Evolutionary conservation across 2,329 filamentous ascomycete genomes (phyloP).

Genomic region (Pseudogymnoascus sp.): DNA sequence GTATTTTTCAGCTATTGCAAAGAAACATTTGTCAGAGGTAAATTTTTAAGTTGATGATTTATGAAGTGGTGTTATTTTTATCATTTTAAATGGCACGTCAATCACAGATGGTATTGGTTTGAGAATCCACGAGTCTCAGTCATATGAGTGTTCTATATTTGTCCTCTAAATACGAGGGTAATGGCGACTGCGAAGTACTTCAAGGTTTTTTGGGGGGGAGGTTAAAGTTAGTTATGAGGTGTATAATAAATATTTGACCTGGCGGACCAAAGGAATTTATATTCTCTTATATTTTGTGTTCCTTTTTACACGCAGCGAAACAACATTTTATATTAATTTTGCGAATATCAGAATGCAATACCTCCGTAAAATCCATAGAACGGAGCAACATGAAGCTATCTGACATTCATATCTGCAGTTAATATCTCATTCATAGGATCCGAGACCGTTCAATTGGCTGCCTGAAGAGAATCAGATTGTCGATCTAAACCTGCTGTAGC

Average conservation of each 20-base stretch:
- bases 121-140: not conserved
- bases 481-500: not conserved
- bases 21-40: not conserved
- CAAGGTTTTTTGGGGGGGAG: no score
- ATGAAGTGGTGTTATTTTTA: not conserved
- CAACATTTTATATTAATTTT: not conserved
- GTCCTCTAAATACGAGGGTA: not conserved
- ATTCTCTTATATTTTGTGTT: not conserved
- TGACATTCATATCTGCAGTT: not conserved
- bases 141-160: not conserved
- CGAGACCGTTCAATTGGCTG: not conserved
- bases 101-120: not conserved
- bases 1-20: not conserved
- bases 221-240: not conserved
- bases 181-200: no score
- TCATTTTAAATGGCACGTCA: not conserved
- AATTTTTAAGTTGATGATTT: not conserved
- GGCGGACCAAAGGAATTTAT: not conserved
- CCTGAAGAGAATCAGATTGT: not conserved
- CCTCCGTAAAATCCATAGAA: not conserved
- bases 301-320: not conserved
- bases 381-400: not conserved
- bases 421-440: not conserved
- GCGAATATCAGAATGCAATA: not conserved
- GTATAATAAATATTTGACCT: not conserved